phyloP scores from a whole-genome alignment of 306 rosid genomes.

The Cicer pinnatifidum region DNA sequence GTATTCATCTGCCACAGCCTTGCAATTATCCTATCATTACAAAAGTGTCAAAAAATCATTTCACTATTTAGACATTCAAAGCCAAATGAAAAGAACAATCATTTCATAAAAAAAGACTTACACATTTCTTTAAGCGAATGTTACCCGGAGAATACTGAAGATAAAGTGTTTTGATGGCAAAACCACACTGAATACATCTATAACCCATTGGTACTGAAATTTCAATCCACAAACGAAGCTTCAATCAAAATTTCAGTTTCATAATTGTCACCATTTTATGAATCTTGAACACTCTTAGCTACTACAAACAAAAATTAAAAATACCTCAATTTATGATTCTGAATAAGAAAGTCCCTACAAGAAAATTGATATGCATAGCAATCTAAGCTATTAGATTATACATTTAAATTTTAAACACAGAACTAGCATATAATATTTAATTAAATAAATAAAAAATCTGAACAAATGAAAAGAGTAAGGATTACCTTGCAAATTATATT shows the following conservation, averaged over 20 bases:
- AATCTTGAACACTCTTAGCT: background rate
- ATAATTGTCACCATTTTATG: slow-evolving; percentile 1
- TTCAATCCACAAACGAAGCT: slow-evolving; percentile 6
- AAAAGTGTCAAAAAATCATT: slow-evolving; percentile 26
- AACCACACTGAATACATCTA: slow-evolving; percentile 79
- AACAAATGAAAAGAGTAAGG: too few relatives aligned
- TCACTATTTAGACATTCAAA: background rate
- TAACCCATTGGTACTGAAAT: slow-evolving; percentile 47
- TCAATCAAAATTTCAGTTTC: slow-evolving; percentile 27
- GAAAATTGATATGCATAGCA: background rate
- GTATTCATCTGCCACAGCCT: slow-evolving; percentile 79
- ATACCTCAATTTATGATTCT: background rate
- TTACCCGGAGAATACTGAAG: slow-evolving; percentile 90
- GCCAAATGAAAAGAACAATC: slow-evolving; percentile 8
- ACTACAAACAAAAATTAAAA: slow-evolving; percentile 20
- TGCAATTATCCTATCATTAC: slow-evolving; percentile 69
- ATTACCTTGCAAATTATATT: too few relatives aligned
- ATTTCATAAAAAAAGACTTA: slow-evolving; percentile 37
- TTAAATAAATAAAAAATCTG: too few relatives aligned
- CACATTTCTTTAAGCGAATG: slow-evolving; percentile 92
- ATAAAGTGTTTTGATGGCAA: slow-evolving; percentile 58
- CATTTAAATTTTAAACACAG: background rate
- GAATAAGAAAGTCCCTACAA: slow-evolving; percentile 10
- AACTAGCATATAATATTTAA: background rate
- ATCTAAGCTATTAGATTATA: background rate